These are phyloP conservation scores for Lecanicillium sp. DNA, from an alignment of 2,329 filamentous ascomycete genomes.

Conservation along the genomic window DNA sequence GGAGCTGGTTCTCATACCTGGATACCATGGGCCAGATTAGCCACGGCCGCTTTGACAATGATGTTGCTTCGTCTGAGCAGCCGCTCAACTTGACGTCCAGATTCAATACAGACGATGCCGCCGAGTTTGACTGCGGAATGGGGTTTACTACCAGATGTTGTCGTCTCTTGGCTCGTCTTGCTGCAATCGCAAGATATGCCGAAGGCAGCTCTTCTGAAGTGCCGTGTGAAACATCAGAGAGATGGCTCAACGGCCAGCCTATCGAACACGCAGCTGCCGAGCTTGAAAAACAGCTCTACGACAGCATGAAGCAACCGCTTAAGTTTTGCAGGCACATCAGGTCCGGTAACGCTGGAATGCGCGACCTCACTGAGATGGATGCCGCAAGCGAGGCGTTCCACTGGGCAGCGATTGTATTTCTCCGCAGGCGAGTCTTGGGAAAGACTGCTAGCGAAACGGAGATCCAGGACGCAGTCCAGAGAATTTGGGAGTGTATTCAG, in stretches of 20 bases:
- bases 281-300: conserved; percentile 54
- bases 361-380: conserved; percentile 54
- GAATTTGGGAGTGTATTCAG: conserved; percentile 55
- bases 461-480: conserved; percentile 55
- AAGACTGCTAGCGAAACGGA: conserved; percentile 47
- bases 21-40: conserved; percentile 69
- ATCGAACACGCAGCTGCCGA: conserved; percentile 41
- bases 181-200: conserved; percentile 18
- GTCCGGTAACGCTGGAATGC: conserved; percentile 40
- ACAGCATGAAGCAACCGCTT: conserved; percentile 38
- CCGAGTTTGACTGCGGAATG: conserved; percentile 76
- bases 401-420: conserved; percentile 68
- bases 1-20: conserved; percentile 77
- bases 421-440: conserved; percentile 65
- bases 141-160: conserved; percentile 51
- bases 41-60: conserved; percentile 35
- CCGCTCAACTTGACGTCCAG: conserved; percentile 2
- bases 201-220: too few species aligned
- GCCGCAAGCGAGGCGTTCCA: conserved; percentile 75
- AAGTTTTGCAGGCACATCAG: conserved; percentile 40
- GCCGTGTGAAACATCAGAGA: conserved; percentile 23
- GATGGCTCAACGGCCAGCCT: conserved; percentile 30
- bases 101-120: conserved; percentile 15
- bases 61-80: background rate
- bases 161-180: conserved; percentile 73